These are phyloP conservation scores for Aureobasidium sp. DNA, from an alignment of 2,329 filamentous ascomycete genomes.

Conservation along the genomic window DNA sequence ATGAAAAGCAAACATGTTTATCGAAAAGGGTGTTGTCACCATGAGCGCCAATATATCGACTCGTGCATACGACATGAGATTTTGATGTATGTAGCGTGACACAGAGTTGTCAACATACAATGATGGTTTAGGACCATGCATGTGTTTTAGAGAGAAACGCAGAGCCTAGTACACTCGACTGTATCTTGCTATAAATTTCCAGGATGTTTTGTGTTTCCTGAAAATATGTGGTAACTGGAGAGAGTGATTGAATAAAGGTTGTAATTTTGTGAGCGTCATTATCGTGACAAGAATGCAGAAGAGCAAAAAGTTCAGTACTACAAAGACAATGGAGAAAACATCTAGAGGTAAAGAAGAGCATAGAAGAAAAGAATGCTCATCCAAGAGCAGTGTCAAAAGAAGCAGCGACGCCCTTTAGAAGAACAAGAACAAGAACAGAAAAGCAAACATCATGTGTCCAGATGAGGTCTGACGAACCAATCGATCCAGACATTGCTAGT, in stretches of 20 bases:
- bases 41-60: too few species aligned
- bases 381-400: not conserved
- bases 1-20: not conserved
- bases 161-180: too few species aligned
- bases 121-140: too few species aligned
- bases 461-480: not conserved
- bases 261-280: not conserved
- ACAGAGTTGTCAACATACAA: too few species aligned
- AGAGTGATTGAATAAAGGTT: not conserved
- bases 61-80: too few species aligned
- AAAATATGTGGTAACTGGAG: not conserved
- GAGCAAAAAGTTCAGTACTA: not conserved
- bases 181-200: not conserved
- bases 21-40: too few species aligned
- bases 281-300: not conserved
- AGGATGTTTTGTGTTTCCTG: not conserved
- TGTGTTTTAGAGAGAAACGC: too few species aligned
- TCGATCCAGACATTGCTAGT: not conserved
- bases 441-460: not conserved
- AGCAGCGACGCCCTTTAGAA: not conserved
- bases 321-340: not conserved
- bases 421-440: not conserved
- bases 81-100: too few species aligned
- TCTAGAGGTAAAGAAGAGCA: not conserved
- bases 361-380: not conserved